A percentile compares a stretch with the other conserved stretches of the same genome.
phyloP scores from a whole-genome alignment of 2,329 filamentous ascomycete genomes.

The Triangularia verruculosa region DNA sequence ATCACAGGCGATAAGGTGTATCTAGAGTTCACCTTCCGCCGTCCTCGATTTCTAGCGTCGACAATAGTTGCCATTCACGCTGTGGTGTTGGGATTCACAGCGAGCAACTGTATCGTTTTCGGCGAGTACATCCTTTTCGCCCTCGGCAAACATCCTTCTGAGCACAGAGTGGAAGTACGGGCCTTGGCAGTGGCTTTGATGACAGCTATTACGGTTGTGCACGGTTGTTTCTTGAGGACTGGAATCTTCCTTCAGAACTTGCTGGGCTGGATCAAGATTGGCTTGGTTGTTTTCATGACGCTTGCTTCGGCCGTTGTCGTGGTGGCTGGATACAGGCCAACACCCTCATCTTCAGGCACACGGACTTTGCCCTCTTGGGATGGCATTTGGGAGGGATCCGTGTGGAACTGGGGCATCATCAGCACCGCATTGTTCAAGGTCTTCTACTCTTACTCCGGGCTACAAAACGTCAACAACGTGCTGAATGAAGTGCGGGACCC shows the following conservation, averaged over 20 bases:
- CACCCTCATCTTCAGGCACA: constrained; percentile 19
- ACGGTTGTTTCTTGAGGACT: constrained; percentile 54
- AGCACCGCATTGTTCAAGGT: constrained; percentile 67
- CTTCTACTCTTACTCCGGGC: constrained; percentile 65
- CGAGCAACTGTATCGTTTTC: constrained; percentile 68
- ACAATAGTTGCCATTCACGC: constrained; percentile 62
- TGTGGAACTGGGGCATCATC: constrained; percentile 67
- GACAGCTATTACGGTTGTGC: constrained; percentile 55
- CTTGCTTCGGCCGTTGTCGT: constrained; percentile 55
- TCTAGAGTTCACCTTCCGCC: constrained; percentile 65
- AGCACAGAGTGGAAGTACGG: constrained; percentile 46
- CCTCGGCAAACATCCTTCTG: constrained; percentile 48
- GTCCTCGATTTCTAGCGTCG: constrained; percentile 61
- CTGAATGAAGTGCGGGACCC: constrained; percentile 70
- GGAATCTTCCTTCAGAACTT: constrained; percentile 60
- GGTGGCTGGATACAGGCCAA: constrained; percentile 34
- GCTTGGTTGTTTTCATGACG: constrained; percentile 59
- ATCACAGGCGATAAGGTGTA: constrained; percentile 57
- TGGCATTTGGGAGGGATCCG: constrained; percentile 59
- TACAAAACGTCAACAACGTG: constrained; percentile 67
- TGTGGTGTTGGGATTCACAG: constrained; percentile 63
- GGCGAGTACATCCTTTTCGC: constrained; percentile 64
- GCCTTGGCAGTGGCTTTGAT: constrained; percentile 55
- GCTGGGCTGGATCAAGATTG: constrained; percentile 62
- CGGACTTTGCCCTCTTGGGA: constrained; percentile 42